phyloP scores from a whole-genome alignment of 352 stramenopile genomes.

The Globisporangium abappressorium region DNA sequence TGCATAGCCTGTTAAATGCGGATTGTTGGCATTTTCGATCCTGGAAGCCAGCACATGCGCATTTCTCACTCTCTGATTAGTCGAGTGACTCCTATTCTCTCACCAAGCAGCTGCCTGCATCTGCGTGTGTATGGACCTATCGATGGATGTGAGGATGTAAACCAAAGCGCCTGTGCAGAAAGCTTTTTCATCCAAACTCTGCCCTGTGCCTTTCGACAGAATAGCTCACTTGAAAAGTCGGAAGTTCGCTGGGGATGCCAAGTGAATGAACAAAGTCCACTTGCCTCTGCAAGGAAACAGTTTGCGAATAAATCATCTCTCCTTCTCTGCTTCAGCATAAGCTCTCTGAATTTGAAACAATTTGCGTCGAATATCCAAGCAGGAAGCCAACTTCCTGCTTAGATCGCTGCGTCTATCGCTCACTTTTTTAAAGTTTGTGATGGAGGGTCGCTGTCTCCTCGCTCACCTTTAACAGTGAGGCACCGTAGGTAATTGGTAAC shows the following conservation, averaged over 20 bases:
- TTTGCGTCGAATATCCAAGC: no score
- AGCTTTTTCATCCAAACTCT: not conserved
- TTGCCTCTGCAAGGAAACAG: not conserved
- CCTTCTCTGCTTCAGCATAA: no score
- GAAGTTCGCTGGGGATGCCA: no score
- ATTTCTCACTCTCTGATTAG: not conserved
- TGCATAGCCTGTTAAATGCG: not conserved
- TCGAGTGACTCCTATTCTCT: not conserved
- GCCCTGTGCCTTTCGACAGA: not conserved
- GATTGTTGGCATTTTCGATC: not conserved
- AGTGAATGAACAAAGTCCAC: not conserved
- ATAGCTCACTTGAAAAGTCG: not conserved
- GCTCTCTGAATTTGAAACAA: no score
- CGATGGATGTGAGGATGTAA: not conserved
- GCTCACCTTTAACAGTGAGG: no score
- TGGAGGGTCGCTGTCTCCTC: no score
- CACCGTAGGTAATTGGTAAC: no score
- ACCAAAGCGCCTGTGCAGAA: not conserved
- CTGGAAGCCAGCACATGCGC: not conserved
- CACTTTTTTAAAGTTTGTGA: no score
- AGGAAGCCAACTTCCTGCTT: no score
- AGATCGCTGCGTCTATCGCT: no score
- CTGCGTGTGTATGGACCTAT: not conserved
- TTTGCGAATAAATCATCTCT: not conserved
- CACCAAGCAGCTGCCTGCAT: not conserved